Evolutionary conservation across 306 rosid genomes (phyloP).

Genomic region (Cotoneaster glaucophyllus): DNA sequence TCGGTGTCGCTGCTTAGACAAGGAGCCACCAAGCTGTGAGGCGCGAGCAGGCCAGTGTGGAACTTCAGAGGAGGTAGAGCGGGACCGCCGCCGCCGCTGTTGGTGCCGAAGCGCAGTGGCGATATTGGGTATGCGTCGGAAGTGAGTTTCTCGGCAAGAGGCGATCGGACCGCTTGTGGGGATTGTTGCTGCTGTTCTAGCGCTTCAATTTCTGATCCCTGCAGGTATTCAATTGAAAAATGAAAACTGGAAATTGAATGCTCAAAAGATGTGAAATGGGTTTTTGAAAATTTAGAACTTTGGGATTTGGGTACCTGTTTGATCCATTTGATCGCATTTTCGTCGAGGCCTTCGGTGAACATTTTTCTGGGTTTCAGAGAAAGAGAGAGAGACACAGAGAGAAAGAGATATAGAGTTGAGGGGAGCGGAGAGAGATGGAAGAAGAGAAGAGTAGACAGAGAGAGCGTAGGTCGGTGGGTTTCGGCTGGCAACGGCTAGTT

Average conservation of each 20-base stretch:
- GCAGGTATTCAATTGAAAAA: background rate
- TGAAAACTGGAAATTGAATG: background rate
- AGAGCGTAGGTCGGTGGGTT: conserved; percentile 7
- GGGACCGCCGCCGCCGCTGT: conserved; percentile 33
- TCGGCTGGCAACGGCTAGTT: conserved; percentile 61
- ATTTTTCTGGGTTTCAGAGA: conserved; percentile 8
- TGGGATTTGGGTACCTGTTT: conserved; percentile 44
- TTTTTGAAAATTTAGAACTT: background rate
- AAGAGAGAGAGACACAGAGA: conserved; percentile 14
- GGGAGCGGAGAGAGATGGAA: background rate
- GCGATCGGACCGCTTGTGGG: conserved; percentile 36
- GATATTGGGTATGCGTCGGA: conserved; percentile 46
- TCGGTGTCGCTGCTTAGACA: conserved; percentile 11
- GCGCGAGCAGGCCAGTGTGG: conserved; percentile 48
- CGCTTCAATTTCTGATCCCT: conserved; percentile 45
- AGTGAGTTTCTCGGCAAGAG: conserved; percentile 41
- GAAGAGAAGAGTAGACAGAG: background rate
- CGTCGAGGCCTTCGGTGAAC: conserved; percentile 95
- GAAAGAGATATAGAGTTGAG: background rate
- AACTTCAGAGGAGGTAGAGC: conserved; percentile 72
- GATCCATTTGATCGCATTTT: conserved; percentile 82
- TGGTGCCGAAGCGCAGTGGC: conserved; percentile 32
- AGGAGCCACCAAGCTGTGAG: conserved; percentile 36
- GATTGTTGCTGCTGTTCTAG: conserved; percentile 22
- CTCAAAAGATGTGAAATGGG: background rate